Evolutionary conservation across 768 basidiomycete species (phyloP), one percentile per base, ranked within the genome.

Genomic region (Serendipita sp.): DNA sequence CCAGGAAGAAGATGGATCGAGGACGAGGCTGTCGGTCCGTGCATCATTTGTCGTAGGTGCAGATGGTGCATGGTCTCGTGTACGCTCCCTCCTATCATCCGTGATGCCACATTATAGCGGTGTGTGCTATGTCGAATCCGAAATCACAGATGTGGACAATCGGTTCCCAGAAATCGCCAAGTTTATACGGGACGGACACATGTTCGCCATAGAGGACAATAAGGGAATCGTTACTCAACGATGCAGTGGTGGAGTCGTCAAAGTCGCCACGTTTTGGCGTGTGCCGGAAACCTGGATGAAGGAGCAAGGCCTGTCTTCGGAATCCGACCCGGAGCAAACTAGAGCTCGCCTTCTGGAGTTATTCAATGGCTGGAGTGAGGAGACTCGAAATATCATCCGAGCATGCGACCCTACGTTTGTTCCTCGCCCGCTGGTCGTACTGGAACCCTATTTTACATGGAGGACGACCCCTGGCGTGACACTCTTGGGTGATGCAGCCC

Each of bases 41-140:
- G 18, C n/a, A n/a, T n/a, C 6, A 5, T 60, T 74, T 60, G 63
- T 75, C 45, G 66, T 76, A 46, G 76, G 76, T 8, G 75, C 76
- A n/a, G 76, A 76, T 53, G 77, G 78, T 4, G 71, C 77, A 2
- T 76, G 75, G 73, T 76, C 75, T 15, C 71, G 70, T 64, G 69
- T 75, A 5, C 75, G 77, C 13, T 67, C 70, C 3, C 67, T 75
- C 52, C 63, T 77, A 31, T 71, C 72, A 29, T 53, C 70, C 23
- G 68, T 69, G 10, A 63, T 63, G 37, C 75, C 77, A 3, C 55
- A 67, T 37, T 78, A 75, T 67, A 70, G 71, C 11, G 76, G 75
- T 5, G 67, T 70, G 3, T 64, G 65, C 15, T 67, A 70, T 45
- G 64, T 68, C 62, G 70, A 71, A 37, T 23, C 69, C 8, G 16